Evolutionary conservation across 768 basidiomycete species (phyloP), one percentile per base, ranked within the genome.

Genomic region (Dioszegia hungarica): DNA sequence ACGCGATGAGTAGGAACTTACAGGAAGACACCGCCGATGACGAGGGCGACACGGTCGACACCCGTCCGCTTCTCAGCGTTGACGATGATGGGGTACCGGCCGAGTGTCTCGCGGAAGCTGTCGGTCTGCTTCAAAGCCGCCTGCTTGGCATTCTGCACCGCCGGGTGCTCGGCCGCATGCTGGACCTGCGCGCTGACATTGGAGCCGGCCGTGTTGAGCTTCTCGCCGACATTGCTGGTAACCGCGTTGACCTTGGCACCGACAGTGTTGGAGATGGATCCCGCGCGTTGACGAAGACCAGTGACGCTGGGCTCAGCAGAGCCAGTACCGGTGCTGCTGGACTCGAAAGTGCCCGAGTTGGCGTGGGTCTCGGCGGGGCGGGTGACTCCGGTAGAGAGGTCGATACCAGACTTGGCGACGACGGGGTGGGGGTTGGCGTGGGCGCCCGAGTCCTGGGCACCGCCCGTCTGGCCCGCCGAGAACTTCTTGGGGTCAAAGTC

Each of bases 331-430:
- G n/a, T n/a, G n/a, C n/a, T n/a, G n/a, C n/a, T n/a, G 28, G 24
- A 27, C 11, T 38, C 1, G 52, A 24, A 54, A 1, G 52, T 41
- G 19, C 40, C 52, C 6, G 52, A 41, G 52, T 44, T 54, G 11
- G 52, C 39, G 28, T 49, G 88, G 81, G 76, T 84, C 20, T 47
- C 54, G 43, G 54, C 41, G 9, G 84, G 68, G 37, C 49, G 49
- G 8, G 34, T 24, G 49, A 51, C 36, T 38, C 49, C 49, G 10
- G 49, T 51, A 27, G 49, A 51, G 8, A 51, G 25, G 49, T 51
- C 49, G 25, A 51, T 51, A 33, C 49, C 49, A 15, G 49, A 51
- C 49, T 51, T 51, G 49, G 49, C 49, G 20, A 51, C 49, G 11
- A 51, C 49, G 2, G 49, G 49, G 34, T 51, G 49, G 34, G 49